Evolutionary conservation across 1,284 basidiomycete genomes (phyloP).

Genomic region (Trichosporon ovoides): DNA sequence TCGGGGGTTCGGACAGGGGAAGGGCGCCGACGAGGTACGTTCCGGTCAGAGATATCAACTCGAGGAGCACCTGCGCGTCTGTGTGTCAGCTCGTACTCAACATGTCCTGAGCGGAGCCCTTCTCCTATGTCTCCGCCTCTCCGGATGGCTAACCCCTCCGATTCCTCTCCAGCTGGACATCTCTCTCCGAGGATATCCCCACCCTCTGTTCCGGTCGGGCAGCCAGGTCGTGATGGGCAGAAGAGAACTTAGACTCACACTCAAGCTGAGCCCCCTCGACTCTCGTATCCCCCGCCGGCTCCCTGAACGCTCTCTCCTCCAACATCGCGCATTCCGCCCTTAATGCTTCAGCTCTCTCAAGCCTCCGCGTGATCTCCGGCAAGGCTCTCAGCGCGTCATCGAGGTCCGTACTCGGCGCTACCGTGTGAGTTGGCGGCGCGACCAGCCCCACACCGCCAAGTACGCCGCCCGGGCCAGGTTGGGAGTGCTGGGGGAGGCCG

Average conservation of each 20-base stretch:
- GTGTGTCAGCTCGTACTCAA: no score
- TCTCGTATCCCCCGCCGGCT: background rate
- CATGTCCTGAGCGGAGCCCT: no score
- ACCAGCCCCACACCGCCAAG: background rate
- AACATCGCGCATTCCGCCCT: conserved; percentile 2
- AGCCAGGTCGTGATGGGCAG: no score
- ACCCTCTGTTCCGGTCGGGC: no score
- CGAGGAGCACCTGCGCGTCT: conserved; percentile 22
- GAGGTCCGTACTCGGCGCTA: background rate
- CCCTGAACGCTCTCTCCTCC: conserved; percentile 8
- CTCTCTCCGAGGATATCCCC: no score
- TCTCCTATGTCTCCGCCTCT: no score
- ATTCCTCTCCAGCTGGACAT: no score
- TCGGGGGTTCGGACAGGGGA: conserved; percentile 6
- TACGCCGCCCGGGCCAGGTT: background rate
- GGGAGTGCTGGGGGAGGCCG: no score
- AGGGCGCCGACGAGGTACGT: conserved; percentile 22
- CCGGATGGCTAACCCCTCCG: no score
- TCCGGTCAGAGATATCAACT: conserved; percentile 16
- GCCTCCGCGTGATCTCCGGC: conserved; percentile 8
- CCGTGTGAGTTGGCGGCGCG: background rate
- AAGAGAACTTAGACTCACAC: no score
- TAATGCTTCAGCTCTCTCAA: conserved; percentile 18
- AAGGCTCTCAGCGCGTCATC: conserved; percentile 16
- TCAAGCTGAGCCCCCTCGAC: conserved; percentile 14